phyloP scores from a whole-genome alignment of 345 rosid species.

The Euphorbia lathyris region DNA sequence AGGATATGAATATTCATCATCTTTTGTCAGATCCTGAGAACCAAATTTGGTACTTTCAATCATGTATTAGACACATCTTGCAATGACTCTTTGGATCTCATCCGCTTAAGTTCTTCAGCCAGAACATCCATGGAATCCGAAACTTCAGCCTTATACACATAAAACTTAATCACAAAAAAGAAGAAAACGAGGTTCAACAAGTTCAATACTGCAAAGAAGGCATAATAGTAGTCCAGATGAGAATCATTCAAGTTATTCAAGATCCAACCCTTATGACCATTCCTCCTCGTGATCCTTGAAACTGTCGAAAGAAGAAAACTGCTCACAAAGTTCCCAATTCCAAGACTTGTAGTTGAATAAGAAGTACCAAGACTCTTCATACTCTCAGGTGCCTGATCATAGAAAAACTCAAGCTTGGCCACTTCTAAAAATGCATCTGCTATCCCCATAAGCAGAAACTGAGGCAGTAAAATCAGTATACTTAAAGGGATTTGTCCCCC shows the following conservation, averaged over 20 bases:
- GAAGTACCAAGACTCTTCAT: constrained; percentile 96
- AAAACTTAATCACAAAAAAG: constrained; percentile 49
- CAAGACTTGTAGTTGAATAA: constrained; percentile 47
- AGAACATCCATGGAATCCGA: constrained; percentile 52
- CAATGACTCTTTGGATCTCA: constrained; percentile 15
- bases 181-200: constrained; percentile 57
- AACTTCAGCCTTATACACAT: constrained; percentile 66
- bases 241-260: constrained; percentile 69
- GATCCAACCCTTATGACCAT: constrained; percentile 68
- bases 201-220: constrained; percentile 57
- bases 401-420: constrained; percentile 81
- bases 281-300: constrained; percentile 43
- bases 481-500: constrained; percentile 54
- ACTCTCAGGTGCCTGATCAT: constrained; percentile 87
- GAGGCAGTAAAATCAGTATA: constrained; percentile 71
- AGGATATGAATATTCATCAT: no score
- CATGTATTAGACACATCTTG: constrained; percentile 12
- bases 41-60: neutral
- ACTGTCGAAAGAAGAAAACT: constrained; percentile 65
- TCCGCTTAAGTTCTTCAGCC: constrained; percentile 42
- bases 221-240: constrained; percentile 67
- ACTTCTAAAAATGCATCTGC: constrained; percentile 80
- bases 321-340: constrained; percentile 70
- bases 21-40: no score
- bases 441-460: constrained; percentile 69